Percentiles rank a stretch among this genome's conserved stretches.
These are phyloP conservation scores for Epichloe scottii DNA, from an alignment of 2,329 filamentous ascomycete genomes.

Conservation along the genomic window DNA sequence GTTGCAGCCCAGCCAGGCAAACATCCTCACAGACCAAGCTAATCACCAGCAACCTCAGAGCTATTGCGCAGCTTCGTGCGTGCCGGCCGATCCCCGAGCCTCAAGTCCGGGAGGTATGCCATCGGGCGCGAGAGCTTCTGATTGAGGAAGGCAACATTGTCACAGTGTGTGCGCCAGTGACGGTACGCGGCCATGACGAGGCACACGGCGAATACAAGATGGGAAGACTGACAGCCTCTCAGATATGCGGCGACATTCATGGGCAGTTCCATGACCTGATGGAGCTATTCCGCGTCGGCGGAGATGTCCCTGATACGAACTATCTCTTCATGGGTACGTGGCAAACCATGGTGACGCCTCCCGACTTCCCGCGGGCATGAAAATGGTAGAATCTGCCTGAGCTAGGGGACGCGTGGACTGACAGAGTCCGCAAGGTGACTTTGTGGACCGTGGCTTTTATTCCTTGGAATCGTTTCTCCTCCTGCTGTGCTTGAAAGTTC, in stretches of 20 bases:
- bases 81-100: constrained; percentile 92
- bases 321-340: constrained; percentile 85
- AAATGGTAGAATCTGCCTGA: not conserved
- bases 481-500: constrained; percentile 88
- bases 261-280: constrained; percentile 95
- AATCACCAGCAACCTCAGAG: constrained; percentile 37
- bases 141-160: constrained; percentile 98
- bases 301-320: constrained; percentile 88
- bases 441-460: constrained; percentile 96
- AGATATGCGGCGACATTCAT: constrained; percentile 95
- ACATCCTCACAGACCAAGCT: not conserved
- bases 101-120: constrained; percentile 91
- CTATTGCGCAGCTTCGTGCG: constrained; percentile 87
- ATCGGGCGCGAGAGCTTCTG: constrained; percentile 88
- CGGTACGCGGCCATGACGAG: constrained; percentile 39
- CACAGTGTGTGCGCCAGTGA: constrained; percentile 86
- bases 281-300: constrained; percentile 90
- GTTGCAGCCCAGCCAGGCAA: constrained; percentile 9
- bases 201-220: no score
- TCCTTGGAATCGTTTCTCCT: constrained; percentile 94
- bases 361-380: not conserved
- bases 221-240: not conserved
- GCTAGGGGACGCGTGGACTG: not conserved
- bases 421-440: constrained; percentile 52
- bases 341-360: no score